Evolutionary conservation across 495 filamentous ascomycete genomes (phyloP), one percentile per base, ranked within the genome.

Genomic region (Neurospora africana): DNA sequence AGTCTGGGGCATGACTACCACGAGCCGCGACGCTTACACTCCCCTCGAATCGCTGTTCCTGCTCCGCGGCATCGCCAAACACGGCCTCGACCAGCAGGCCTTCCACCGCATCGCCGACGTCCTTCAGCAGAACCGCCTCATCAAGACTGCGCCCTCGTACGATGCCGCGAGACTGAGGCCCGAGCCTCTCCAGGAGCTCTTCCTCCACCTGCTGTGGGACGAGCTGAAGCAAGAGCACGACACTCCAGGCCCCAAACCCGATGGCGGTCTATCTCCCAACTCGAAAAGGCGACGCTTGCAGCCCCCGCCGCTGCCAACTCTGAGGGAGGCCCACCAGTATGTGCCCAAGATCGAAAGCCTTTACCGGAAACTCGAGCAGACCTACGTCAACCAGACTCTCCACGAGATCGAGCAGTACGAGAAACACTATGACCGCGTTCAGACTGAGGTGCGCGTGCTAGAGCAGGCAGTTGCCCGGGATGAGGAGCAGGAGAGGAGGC

Each of bases 31-130:
- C 86, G 74, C 81, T 74, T 94, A 94, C 82, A 95, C 93, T 73
- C 90, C 91, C 70, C 91, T 97, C 83, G 95, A 98, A 86, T 89
- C 88, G 40, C 86, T 98, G 23, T 87, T 98, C 71, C 88, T 99
- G 74, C 95, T 97, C 82, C 93, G 96, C 81, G 90, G 91, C 11
- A 88, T 99, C 67, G 87, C 87, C 68, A 80, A 86, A 44, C 86
- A 89, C 79, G 91, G 92, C 76, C 82, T 87, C 71, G 85, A 89
- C 65, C 84, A 87, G 21, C 75, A 87, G 61, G 88, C 86, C 70
- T 98, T 98, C 79, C 81, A 79, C 65, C 84, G 83, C 53, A 92
- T 97, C 71, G 94, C 95, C 69, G 86, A 91, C 67, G 81, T 88
- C 35, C 85, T 99, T 74, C 87, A 88, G 78, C 89, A 85, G 74